Conservation (phyloP, 306 rosid genomes). For the Cicer arietinum region DNA sequence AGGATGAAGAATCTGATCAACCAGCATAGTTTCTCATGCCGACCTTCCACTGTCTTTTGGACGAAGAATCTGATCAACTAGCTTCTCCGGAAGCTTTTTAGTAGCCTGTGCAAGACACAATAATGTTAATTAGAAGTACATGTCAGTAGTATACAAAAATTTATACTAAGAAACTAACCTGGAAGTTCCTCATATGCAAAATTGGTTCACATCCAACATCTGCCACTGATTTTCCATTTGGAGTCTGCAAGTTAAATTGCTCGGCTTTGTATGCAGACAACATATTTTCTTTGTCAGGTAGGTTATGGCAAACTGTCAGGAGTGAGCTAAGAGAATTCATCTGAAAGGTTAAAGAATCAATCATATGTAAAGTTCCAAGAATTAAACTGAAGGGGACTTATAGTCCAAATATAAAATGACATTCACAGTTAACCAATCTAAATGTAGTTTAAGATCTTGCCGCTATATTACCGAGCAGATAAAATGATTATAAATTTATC, state of each 20-base stretch:
- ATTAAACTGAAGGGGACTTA: constrained; percentile 6
- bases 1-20: constrained; percentile 14
- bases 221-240: constrained; percentile 85
- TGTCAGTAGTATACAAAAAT: neutral
- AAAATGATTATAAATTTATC: constrained; percentile 15
- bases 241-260: constrained; percentile 73
- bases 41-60: constrained; percentile 35
- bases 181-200: constrained; percentile 96
- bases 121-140: constrained; percentile 31
- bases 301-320: constrained; percentile 69
- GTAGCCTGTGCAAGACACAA: constrained; percentile 64
- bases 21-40: constrained; percentile 17
- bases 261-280: constrained; percentile 72
- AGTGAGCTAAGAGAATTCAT: constrained; percentile 96
- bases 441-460: constrained; percentile 19
- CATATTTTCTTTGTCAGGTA: constrained; percentile 57
- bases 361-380: constrained; percentile 47
- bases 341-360: constrained; percentile 52
- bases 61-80: constrained; percentile 68
- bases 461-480: neutral
- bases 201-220: constrained; percentile 98
- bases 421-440: neutral
- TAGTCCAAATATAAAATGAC: neutral
- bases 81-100: constrained; percentile 83
- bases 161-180: constrained; percentile 60